Base-by-base conservation (phyloP, 805 yeast species). In the Wickerhamomyces xylosicus region DNA sequence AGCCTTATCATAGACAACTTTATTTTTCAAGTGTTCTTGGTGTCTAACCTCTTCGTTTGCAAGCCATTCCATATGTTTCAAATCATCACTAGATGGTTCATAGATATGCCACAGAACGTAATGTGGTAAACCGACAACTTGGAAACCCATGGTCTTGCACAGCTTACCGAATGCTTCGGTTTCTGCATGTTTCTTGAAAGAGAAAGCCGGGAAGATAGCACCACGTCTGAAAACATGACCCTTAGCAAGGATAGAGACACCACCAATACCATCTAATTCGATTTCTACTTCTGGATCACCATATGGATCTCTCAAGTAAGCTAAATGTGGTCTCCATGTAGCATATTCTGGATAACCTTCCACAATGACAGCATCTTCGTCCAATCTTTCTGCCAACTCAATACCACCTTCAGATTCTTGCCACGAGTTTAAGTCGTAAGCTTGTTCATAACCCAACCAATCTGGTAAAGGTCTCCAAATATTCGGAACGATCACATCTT, bases 341-440 rank as follows among this genome's bases (percentile, higher is more conserved):
- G 95, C 95, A 59, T 86, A 92, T 63, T 90, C 98, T 19, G 86
- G 94, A 58, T 87, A 87, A 14, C 98, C 98, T 63, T 90, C 98
- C 13, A 90, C 98, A 42, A 90, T 89, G 40, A 90, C 95, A 1
- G 95, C 95, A 62, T 90, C 95, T 59, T 89, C 97, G 54, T 82
- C 90, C 41, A 90, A 66, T 25, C 68, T 58, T 32, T 77, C 77
- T 22, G 95, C 95, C 47, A 83, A 58, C 54, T 79, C 84, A 40
- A 81, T 57, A 1, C 89, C 94, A 43, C 87, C 92, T 49, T 80
- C 89, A 43, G 82, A 73, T 58, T 83, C 94, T 53, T 78, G 85
- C 94, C 92, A 83, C 22, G 89, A 79, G 59, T 83, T 83, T 55
- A 83, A 66, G 61, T 83, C 94, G 53, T 83, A 83, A 2, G 94